Percentiles rank a stretch among this genome's conserved stretches.
Conservation (phyloP, 2,329 filamentous ascomycete species). For the Colletotrichum filicis region DNA sequence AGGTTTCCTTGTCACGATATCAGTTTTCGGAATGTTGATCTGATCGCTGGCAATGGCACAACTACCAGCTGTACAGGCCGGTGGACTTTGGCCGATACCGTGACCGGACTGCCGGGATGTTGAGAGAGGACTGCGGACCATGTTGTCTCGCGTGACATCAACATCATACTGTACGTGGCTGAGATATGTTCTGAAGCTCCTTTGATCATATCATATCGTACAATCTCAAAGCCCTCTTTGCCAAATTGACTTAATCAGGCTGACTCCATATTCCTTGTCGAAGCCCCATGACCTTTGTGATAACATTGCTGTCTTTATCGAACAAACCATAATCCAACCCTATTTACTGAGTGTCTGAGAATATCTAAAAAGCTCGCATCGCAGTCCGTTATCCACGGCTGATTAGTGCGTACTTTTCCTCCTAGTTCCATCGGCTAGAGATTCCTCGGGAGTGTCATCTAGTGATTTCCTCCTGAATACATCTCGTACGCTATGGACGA, state of each 20-base stretch:
- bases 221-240: neutral
- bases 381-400: neutral
- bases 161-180: neutral
- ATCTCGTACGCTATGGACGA: slow-evolving; percentile 4
- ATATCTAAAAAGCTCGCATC: neutral
- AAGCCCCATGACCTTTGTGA: neutral
- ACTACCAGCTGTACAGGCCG: neutral
- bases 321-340: neutral
- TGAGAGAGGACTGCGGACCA: neutral
- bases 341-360: neutral
- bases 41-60: neutral
- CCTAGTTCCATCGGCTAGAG: neutral
- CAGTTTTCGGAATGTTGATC: neutral
- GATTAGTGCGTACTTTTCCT: neutral
- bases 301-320: neutral
- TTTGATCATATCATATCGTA: neutral
- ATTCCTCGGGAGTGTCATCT: neutral
- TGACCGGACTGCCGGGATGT: neutral
- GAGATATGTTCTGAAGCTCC: no score
- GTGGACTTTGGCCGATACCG: neutral
- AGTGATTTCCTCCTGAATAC: neutral
- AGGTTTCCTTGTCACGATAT: neutral
- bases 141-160: neutral
- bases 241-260: neutral
- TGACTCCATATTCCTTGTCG: neutral